Conservation (phyloP, 1,284 basidiomycete genomes). For the Cryptococcus sp. region DNA sequence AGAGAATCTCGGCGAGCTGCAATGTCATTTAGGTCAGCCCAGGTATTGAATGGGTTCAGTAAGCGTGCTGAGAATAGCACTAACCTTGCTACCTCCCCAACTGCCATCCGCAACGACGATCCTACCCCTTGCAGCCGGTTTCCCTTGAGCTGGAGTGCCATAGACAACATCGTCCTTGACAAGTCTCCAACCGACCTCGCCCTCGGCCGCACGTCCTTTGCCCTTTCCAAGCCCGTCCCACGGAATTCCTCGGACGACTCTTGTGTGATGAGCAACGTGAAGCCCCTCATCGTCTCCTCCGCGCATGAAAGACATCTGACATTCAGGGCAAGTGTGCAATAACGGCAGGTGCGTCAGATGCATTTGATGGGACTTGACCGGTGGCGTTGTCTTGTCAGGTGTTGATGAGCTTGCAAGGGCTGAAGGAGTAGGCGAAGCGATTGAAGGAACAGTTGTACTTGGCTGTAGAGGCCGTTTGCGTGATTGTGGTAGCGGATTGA, state of each 20-base stretch:
- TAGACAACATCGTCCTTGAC: slow-evolving; percentile 29
- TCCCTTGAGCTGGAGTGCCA: slow-evolving; percentile 12
- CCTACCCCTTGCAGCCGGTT: slow-evolving; percentile 30
- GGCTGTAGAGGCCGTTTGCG: slow-evolving; percentile 18
- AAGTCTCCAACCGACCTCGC: slow-evolving; percentile 30
- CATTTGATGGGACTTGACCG: slow-evolving; percentile 26
- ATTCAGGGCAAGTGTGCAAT: slow-evolving; percentile 49
- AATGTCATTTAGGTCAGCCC: too few species aligned
- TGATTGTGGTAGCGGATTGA: slow-evolving; percentile 21
- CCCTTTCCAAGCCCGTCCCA: slow-evolving; percentile 45
- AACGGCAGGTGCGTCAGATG: slow-evolving; percentile 40
- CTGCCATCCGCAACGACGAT: slow-evolving; percentile 45
- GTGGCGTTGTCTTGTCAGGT: too few species aligned
- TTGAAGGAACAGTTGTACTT: slow-evolving; percentile 4
- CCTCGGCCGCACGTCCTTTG: slow-evolving; percentile 14
- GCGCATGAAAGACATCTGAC: slow-evolving; percentile 54
- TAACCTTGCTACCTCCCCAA: slow-evolving; percentile 31
- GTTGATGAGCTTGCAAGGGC: neutral
- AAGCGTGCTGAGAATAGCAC: slow-evolving; percentile 11
- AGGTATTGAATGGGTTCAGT: neutral
- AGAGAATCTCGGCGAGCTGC: slow-evolving; percentile 51
- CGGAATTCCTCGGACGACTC: slow-evolving; percentile 49
- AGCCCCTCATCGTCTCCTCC: slow-evolving; percentile 52
- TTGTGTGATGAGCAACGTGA: slow-evolving; percentile 52
- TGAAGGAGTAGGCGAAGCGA: neutral